Evolutionary conservation across 106 monocot species (phyloP).

Genomic region (Dioscorea dumetorum): DNA sequence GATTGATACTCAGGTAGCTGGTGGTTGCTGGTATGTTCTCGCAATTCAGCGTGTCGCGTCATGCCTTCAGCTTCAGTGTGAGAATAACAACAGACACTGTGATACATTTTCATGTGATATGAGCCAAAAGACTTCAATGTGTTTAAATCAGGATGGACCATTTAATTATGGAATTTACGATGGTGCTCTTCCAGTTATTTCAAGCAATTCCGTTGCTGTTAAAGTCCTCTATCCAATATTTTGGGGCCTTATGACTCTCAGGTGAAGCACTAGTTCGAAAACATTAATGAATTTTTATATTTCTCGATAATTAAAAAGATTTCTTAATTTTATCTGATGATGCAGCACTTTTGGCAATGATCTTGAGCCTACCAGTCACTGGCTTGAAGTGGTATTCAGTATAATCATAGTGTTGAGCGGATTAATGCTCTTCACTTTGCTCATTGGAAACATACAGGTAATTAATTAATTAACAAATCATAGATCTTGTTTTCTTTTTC

Average conservation of each 20-base stretch:
- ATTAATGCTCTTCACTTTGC: constrained; percentile 79
- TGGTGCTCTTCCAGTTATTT: constrained; percentile 74
- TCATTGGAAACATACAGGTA: constrained; percentile 97
- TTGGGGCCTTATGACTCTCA: constrained; percentile 96
- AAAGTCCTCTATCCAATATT: constrained; percentile 92
- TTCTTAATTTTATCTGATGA: not conserved
- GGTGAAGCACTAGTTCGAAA: constrained; percentile 17
- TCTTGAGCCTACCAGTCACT: constrained; percentile 85
- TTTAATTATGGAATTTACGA: constrained; percentile 75
- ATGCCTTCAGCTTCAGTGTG: constrained; percentile 56
- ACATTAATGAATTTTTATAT: no score
- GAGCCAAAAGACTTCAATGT: constrained; percentile 25
- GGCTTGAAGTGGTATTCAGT: constrained; percentile 92
- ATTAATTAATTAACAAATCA: not conserved
- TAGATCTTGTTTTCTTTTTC: not conserved
- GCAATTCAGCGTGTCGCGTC: constrained; percentile 77
- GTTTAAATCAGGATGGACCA: constrained; percentile 50
- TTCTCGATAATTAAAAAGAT: no score
- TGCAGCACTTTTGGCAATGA: constrained; percentile 88
- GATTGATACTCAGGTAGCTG: constrained; percentile 52
- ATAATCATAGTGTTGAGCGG: constrained; percentile 70
- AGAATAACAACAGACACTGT: constrained; percentile 45
- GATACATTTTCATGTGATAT: constrained; percentile 8
- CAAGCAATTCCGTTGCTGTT: constrained; percentile 69
- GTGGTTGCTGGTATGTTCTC: constrained; percentile 94